Base-by-base conservation (phyloP, 768 basidiomycete genomes). In the Phallus indusiatus region DNA sequence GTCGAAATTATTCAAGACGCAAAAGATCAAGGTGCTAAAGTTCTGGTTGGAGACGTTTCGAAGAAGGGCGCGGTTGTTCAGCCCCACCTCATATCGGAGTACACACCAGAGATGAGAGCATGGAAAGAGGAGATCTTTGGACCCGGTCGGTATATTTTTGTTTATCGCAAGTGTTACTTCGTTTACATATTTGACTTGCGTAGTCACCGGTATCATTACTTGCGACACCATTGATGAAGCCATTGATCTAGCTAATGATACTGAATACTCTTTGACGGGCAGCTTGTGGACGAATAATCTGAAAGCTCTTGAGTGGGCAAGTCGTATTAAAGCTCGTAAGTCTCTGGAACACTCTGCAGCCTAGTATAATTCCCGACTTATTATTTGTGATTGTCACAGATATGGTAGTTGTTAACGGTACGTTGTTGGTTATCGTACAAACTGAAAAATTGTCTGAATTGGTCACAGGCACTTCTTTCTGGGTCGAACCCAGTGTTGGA, bases 111-210 rank as follows among this genome's bases (percentile, higher is more conserved):
- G 9, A 81, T 78, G 74, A 65, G 70, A 24, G 57, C 81, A 11
- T 84, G 81, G 81, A 74, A 81, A 20, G 65, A 74, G 42, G 86
- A 88, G 68, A 76, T 78, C 0, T 86, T 86, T 67, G 83, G 82
- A 0, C 84, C 81, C 47, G 79, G 80, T 79, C 28, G 37, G 56
- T 21, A 5, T 47, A 36, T 47, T 53, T 28, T 42, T 10, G 24
- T 51, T 17, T 28, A 11, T 16, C 47, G 12, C 9, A 10, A 33
- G 34, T 0, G 7, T 36, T 11, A 12, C n/a, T n/a, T 14, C 4
- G 4, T n/a, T 42, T 10, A 20, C n/a, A 21, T 51, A 2, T n/a
- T n/a, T 42, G 12, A 14, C 14, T 14, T 42, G 12, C 18, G 11
- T 65, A 75, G 78, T 81, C 0, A 66, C 80, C 5, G 72, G 70